Percentiles rank a stretch among this genome's conserved stretches.
Conservation (phyloP, 305 asterid genomes). For the Solanum aculeatissimum region DNA sequence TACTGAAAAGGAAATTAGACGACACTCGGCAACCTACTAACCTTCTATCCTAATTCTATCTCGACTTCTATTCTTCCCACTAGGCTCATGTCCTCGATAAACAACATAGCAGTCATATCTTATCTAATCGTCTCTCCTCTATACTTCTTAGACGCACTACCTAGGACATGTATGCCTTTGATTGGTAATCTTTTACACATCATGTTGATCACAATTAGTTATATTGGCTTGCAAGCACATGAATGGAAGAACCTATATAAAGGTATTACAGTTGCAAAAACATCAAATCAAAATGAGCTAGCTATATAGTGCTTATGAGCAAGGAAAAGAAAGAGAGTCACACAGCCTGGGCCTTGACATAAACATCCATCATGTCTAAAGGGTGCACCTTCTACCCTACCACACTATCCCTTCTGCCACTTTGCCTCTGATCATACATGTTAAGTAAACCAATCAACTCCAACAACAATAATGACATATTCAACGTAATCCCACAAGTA, state of each 20-base stretch:
- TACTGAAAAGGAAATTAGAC: not conserved
- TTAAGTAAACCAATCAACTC: not conserved
- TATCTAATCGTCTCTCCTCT: not conserved
- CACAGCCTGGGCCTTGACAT: not conserved
- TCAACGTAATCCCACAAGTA: not conserved
- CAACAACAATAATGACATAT: not conserved
- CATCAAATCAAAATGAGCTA: not conserved
- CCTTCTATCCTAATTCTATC: not conserved
- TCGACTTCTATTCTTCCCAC: not conserved
- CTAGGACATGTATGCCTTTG: not conserved
- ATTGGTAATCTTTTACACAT: not conserved
- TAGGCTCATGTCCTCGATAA: not conserved
- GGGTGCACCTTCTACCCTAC: not conserved
- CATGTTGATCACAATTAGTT: not conserved
- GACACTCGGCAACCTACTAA: not conserved
- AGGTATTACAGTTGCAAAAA: not conserved
- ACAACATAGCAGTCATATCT: not conserved
- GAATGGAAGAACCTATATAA: not conserved
- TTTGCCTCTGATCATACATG: not conserved
- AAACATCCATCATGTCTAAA: not conserved
- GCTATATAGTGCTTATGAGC: not conserved
- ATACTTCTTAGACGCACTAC: not conserved
- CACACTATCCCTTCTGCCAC: not conserved
- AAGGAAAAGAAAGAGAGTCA: not conserved
- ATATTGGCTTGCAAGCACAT: not conserved